Evolutionary conservation across 2,329 filamentous ascomycete genomes (phyloP).

Genomic region (Teratosphaeriaceae sp.): DNA sequence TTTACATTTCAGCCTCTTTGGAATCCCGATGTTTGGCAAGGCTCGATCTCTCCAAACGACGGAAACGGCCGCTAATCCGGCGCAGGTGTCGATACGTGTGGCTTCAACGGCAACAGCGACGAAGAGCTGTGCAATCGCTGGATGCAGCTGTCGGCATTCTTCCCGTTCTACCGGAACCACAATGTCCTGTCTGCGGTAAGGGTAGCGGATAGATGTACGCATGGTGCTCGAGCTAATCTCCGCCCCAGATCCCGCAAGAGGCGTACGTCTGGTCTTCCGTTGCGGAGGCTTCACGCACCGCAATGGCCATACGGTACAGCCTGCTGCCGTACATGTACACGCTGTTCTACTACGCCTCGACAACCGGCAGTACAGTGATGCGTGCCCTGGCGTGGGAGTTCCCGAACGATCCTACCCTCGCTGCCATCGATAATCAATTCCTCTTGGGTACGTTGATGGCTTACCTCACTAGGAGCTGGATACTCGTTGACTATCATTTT

Average conservation of each 20-base stretch:
- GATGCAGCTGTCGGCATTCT: constrained; percentile 67
- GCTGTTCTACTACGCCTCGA: constrained; percentile 60
- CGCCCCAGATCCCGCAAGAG: constrained; percentile 49
- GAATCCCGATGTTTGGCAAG: constrained; percentile 14
- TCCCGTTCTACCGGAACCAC: constrained; percentile 74
- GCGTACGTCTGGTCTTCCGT: constrained; percentile 65
- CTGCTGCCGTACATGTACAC: constrained; percentile 73
- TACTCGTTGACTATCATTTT: too few species aligned
- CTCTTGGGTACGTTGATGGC: constrained; percentile 45
- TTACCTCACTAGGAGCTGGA: too few species aligned
- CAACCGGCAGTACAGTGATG: constrained; percentile 62
- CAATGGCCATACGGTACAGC: constrained; percentile 64
- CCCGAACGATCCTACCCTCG: constrained; percentile 61
- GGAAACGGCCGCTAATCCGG: neutral
- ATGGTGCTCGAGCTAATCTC: constrained; percentile 2
- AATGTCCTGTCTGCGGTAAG: constrained; percentile 26
- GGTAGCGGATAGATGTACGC: neutral
- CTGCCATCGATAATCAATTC: constrained; percentile 63
- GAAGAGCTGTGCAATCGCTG: constrained; percentile 3
- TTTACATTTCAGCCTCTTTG: constrained; percentile 6
- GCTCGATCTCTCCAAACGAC: neutral
- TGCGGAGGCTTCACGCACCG: constrained; percentile 54
- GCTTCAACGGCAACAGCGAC: constrained; percentile 3
- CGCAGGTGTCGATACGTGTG: constrained; percentile 7
- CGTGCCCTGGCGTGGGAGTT: constrained; percentile 72